Conservation (phyloP, 805 yeast species). For the Candida boleticola region DNA sequence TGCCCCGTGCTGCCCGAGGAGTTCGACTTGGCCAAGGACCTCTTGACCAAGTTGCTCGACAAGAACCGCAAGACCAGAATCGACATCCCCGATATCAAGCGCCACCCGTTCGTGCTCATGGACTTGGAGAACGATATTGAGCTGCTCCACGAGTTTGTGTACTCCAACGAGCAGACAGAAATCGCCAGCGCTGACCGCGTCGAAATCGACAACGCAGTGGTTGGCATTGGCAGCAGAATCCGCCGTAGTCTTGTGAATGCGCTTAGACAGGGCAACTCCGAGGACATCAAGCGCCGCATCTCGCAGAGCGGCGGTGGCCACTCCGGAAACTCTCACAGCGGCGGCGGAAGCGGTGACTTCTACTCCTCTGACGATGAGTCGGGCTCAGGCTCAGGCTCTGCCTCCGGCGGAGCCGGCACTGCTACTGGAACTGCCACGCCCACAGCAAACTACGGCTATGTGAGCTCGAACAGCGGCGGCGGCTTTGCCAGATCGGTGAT, state of each 20-base stretch:
- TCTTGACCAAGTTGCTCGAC: slow-evolving; percentile 57
- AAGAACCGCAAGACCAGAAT: slow-evolving; percentile 71
- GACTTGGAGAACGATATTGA: slow-evolving; percentile 38
- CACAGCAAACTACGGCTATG: neutral
- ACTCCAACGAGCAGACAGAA: slow-evolving; percentile 34
- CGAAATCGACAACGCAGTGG: slow-evolving; percentile 74
- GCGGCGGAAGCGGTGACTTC: neutral
- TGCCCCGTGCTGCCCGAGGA: slow-evolving; percentile 42
- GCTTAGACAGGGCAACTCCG: slow-evolving; percentile 24
- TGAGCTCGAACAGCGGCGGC: neutral
- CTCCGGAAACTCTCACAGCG: neutral
- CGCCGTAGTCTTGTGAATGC: slow-evolving; percentile 50
- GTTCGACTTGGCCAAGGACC: slow-evolving; percentile 50
- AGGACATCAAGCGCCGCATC: slow-evolving; percentile 19
- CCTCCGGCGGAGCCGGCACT: neutral
- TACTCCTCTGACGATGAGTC: slow-evolving; percentile 33
- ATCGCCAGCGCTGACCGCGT: slow-evolving; percentile 47
- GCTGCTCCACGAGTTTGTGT: slow-evolving; percentile 33
- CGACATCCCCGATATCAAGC: slow-evolving; percentile 68
- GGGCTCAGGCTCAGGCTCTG: neutral
- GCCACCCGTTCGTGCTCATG: slow-evolving; percentile 63
- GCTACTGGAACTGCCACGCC: neutral
- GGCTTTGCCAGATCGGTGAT: neutral
- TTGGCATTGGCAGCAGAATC: slow-evolving; percentile 73
- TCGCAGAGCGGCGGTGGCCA: slow-evolving; percentile 11